These are phyloP conservation scores for Backusella macrospora DNA, from an alignment of 192 early-diverging fungal species.

Conservation along the genomic window DNA sequence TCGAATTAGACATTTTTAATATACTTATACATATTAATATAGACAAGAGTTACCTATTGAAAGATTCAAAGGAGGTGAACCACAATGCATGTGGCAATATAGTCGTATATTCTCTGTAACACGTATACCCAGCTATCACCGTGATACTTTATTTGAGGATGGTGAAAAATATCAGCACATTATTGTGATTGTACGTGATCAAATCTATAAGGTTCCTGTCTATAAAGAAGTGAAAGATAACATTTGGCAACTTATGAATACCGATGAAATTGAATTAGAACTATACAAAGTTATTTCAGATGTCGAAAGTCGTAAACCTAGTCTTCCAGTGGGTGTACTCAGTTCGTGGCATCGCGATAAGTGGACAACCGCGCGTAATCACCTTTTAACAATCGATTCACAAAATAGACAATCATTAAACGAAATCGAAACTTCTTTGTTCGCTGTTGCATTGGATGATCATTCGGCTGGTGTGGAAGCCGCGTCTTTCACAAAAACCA, in stretches of 20 bases:
- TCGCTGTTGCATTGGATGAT: constrained; percentile 80
- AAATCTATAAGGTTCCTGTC: constrained; percentile 75
- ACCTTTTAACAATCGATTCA: constrained; percentile 63
- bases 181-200: constrained; percentile 71
- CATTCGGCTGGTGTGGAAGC: constrained; percentile 43
- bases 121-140: constrained; percentile 75
- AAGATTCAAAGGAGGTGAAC: constrained; percentile 58
- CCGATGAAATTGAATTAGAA: constrained; percentile 75
- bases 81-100: constrained; percentile 90
- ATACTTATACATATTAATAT: not conserved
- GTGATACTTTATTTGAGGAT: constrained; percentile 67
- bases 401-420: constrained; percentile 61
- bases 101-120: constrained; percentile 76
- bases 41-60: constrained; percentile 65
- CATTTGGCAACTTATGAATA: constrained; percentile 51
- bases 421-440: constrained; percentile 72
- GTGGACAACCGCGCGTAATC: constrained; percentile 73
- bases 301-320: constrained; percentile 29
- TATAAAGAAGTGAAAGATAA: constrained; percentile 59
- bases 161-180: constrained; percentile 61
- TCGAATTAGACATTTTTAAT: not conserved
- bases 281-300: constrained; percentile 1
- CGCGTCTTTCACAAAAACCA: constrained; percentile 44
- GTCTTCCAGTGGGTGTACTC: constrained; percentile 66
- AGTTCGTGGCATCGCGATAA: constrained; percentile 82